A percentile compares a stretch with the other conserved stretches of the same genome.
Conservation (phyloP, 305 asterid genomes). For the Fraxinus dipetala region DNA sequence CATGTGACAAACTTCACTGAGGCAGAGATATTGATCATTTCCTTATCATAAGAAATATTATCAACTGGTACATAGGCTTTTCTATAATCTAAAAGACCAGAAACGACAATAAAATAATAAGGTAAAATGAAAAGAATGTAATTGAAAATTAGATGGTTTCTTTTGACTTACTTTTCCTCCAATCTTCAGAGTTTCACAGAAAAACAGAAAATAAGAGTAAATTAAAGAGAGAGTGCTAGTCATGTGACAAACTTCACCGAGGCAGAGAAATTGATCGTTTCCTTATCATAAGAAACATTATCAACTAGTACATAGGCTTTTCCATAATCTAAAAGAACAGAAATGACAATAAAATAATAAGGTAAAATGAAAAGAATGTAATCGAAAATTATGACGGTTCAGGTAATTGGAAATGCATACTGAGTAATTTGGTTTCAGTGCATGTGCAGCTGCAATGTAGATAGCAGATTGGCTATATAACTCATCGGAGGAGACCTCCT, state of each 20-base stretch:
- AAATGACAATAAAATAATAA: not conserved
- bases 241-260: not conserved
- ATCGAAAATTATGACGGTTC: not conserved
- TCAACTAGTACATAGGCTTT: not conserved
- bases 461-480: slow-evolving; percentile 93
- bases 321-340: not conserved
- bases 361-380: slow-evolving; percentile 14
- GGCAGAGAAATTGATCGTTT: not conserved
- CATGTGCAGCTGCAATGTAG: slow-evolving; percentile 97
- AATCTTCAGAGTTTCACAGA: not conserved
- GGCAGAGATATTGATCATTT: not conserved
- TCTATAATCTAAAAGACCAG: not conserved
- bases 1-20: not conserved
- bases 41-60: not conserved
- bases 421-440: slow-evolving; percentile 87
- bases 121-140: slow-evolving; percentile 13
- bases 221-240: not conserved
- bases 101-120: not conserved
- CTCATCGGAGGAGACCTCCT: slow-evolving; percentile 82
- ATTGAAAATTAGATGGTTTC: not conserved
- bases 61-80: not conserved
- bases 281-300: not conserved
- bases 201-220: not conserved
- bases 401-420: slow-evolving; percentile 36
- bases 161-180: not conserved